Base-by-base conservation (phyloP, 306 rosid species). In the Pachyrhizus erosus region DNA sequence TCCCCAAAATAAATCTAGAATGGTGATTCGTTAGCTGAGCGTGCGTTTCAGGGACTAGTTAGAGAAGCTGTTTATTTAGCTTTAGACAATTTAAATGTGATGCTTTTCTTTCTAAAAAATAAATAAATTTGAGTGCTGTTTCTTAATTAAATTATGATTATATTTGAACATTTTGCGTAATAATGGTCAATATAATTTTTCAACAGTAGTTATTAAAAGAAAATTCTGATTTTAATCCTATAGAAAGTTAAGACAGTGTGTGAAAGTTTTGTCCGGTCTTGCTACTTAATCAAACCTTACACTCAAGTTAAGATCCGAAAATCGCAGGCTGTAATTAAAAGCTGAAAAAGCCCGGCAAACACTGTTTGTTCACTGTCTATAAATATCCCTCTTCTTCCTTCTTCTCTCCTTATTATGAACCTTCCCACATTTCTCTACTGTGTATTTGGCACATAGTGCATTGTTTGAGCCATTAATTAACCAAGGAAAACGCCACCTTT, bases 331-430 rank as follows among this genome's bases (percentile, higher is more conserved):
- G 55, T 42, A 68, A 82, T 72, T 45, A 61, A 77, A 80, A 39
- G 52, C 76, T 67, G 52, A 57, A 83, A 89, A 88, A 73, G 85
- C 87, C 90, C 86, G 83, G 87, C 90, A 84, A 85, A 61, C 42
- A 14, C 79, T 62, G 45, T 51, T 24, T 62, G 45, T 51, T 24
- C 12, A 40, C 21, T 49, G 17, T 31, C 43, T 39, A 69, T 48
- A 83, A 73, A 77, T 78, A 68, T 55, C 81, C 69, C 43, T 29
- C 46, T 52, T 66, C 48, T 31, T 64, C 48, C 40, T n/a, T 58
- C 21, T 21, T 62, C 7, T 57, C 24, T 29, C 21, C 43, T 29
- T 5, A 7, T 13, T 2, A 13, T 14, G 14, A 64, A 27, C 43
- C 18, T 64, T 9, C 10, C 18, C 37, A 60, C 67, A 12, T 60